Evolutionary conservation across 805 yeast genomes (phyloP), one percentile per base, ranked within the genome.

Genomic region (Clavispora phyllophila): DNA sequence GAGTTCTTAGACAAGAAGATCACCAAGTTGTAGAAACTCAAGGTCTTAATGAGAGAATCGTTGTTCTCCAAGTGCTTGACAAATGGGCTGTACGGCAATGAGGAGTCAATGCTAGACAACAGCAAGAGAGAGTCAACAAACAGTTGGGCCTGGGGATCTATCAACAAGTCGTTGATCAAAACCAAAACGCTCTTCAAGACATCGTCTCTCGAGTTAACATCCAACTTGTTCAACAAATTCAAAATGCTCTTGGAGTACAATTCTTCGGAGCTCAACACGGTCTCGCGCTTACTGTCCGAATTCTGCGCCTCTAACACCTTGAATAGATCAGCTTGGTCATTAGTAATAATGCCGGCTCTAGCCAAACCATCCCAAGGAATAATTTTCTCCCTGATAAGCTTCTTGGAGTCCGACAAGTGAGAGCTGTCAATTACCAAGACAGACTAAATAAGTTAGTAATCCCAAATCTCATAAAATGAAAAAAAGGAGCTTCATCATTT

Each of bases 341-440:
- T 75, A 35, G 82, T 66, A 29, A 90, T 70, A 36, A 81, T 76
- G 37, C 78, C 81, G 15, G 90, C 82, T 42, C 96, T 75, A 9
- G 86, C 82, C 54, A 85, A 80, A 9, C 95, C 95, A 56, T 87
- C 95, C 97, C 97, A 90, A 25, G 95, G 95, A 43, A 89, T 78
- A 25, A 90, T 81, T 50, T 93, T 78, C 46, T 86, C 82, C 55
- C 93, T 73, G 49, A 88, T 81, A 47, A 79, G 79, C 50, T 75
- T 71, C 53, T 83, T 73, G 41, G 82, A 75, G 54, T 83, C 90
- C 44, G 75, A 73, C 56, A 87, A 70, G 53, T 76, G 80, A 25
- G 75, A 75, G 61, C 87, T 83, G 49, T 87, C 90, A 53, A 85
- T 64, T 41, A 61, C 48, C 48, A 73, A 67, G 45, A 65, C 68